Base-by-base conservation (phyloP, 2,329 filamentous ascomycete species). In the Nigrograna mackinnonii region DNA sequence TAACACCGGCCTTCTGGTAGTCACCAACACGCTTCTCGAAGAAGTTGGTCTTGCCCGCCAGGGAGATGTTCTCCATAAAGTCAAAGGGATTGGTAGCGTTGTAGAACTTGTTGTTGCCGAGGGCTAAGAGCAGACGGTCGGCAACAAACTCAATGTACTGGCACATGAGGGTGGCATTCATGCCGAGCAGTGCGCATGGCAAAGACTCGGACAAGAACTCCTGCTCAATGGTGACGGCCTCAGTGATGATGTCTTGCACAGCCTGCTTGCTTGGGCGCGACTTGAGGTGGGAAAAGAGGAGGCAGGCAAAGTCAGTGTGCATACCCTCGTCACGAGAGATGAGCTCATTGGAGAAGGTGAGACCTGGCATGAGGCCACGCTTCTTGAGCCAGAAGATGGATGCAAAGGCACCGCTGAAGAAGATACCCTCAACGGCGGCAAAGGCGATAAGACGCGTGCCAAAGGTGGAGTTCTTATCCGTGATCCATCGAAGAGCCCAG, bases 381-480 rank as follows among this genome's bases (percentile, higher is more conserved):
- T 99, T 99, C 89, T 97, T 99, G 67, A 99, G 81, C 94, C 94
- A 99, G 83, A 99, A 99, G 77, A 99, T 97, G 57, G 94, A 95
- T 4, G 94, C 94, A 64, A 99, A 99, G 18, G 94, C 95, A 52
- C 94, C 94, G 60, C 87, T 94, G 85, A 99, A 99, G 86, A 99
- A 99, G 78, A 99, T 99, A 68, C 94, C 94, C 78, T 99, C 94
- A 41, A 99, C 91, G 33, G 94, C 94, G 53, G 94, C 94, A 62
- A 99, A 99, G 55, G 94, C 94, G 52, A 99, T 87, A 14, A 99
- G 85, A 62, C 94, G 91, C 76, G 92, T 90, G 48, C 90, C 94
- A 62, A 97, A 99, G 54, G 91, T 95, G 4, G 91, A 96, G 67
- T 94, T 82, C 72, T 89, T 86, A 76, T 99, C 94, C 48, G 84